Percentiles rank a stretch among this genome's conserved stretches.
Conservation (phyloP, 768 basidiomycete genomes). For the Pleurotus giganteus region DNA sequence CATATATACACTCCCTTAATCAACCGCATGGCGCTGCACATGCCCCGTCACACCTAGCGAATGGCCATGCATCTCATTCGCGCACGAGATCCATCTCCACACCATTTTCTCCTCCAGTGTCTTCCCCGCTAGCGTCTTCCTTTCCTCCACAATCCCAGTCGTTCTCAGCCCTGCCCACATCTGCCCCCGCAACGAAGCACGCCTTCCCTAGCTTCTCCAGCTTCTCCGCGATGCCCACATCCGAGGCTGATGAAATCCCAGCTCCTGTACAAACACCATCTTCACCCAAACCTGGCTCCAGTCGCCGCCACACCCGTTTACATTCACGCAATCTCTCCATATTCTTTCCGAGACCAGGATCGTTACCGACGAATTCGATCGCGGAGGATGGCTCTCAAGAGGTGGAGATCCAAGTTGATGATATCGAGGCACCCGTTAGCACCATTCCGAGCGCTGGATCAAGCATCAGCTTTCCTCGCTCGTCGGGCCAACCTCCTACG, state of each 20-base stretch:
- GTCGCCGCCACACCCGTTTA: conserved; percentile 61
- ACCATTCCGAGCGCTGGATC: conserved; percentile 43
- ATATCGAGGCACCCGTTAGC: conserved; percentile 48
- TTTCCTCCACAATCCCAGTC: conserved; percentile 14
- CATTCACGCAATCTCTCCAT: conserved; percentile 92
- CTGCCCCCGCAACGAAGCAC: conserved; percentile 6
- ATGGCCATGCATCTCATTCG: conserved; percentile 27
- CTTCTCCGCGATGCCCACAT: conserved; percentile 3
- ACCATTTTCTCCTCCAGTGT: conserved; percentile 16
- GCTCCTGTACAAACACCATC: conserved; percentile 2
- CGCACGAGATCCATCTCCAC: conserved; percentile 17
- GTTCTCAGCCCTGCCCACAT: conserved; percentile 12
- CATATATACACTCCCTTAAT: conserved; percentile 6
- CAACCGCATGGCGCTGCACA: conserved; percentile 5
- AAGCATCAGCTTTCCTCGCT: conserved; percentile 38
- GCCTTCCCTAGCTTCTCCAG: conserved; percentile 5
- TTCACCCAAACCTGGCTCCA: not conserved
- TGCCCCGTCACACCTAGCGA: conserved; percentile 13
- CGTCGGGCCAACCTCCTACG: conserved; percentile 29
- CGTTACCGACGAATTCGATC: conserved; percentile 56
- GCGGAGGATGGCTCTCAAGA: conserved; percentile 67
- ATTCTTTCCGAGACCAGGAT: conserved; percentile 84
- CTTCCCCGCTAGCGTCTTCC: conserved; percentile 17
- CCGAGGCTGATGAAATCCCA: not conserved
- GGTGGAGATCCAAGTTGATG: conserved; percentile 37